Percentiles rank a stretch among this genome's conserved stretches.
These are phyloP conservation scores for Vanilla planifolia DNA, from an alignment of 106 monocot species.

Conservation along the genomic window DNA sequence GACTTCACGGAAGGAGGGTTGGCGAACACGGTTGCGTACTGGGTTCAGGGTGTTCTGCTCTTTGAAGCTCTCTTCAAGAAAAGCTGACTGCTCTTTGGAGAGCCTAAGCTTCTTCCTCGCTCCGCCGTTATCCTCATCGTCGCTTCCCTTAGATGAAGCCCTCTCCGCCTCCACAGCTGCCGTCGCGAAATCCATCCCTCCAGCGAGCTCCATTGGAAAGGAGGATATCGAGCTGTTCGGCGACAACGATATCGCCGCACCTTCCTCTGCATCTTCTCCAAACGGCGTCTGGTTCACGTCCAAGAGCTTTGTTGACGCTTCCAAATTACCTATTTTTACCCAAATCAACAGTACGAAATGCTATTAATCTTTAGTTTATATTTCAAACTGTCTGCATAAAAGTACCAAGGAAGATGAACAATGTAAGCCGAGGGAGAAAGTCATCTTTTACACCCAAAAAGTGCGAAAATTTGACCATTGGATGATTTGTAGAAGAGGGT, in stretches of 20 bases:
- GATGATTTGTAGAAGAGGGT: too few species aligned
- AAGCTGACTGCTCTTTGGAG: slow-evolving; percentile 81
- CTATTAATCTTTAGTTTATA: not conserved
- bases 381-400: too few species aligned
- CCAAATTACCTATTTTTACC: not conserved
- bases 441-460: not conserved
- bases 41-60: slow-evolving; percentile 82
- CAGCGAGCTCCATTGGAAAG: slow-evolving; percentile 18
- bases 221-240: slow-evolving; percentile 6
- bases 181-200: not conserved
- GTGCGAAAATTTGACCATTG: too few species aligned
- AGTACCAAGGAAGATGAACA: not conserved
- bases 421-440: too few species aligned
- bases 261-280: slow-evolving; percentile 6
- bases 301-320: not conserved
- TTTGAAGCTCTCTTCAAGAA: slow-evolving; percentile 76
- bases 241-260: not conserved
- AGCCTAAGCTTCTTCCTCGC: slow-evolving; percentile 73
- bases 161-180: slow-evolving; percentile 20
- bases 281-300: slow-evolving; percentile 4
- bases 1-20: too few species aligned
- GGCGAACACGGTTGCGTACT: too few species aligned
- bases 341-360: not conserved
- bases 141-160: slow-evolving; percentile 51
- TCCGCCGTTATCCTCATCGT: slow-evolving; percentile 67